Evolutionary conservation across 1,284 basidiomycete species (phyloP), one percentile per base, ranked within the genome.

Genomic region (Tilletia walkeri): DNA sequence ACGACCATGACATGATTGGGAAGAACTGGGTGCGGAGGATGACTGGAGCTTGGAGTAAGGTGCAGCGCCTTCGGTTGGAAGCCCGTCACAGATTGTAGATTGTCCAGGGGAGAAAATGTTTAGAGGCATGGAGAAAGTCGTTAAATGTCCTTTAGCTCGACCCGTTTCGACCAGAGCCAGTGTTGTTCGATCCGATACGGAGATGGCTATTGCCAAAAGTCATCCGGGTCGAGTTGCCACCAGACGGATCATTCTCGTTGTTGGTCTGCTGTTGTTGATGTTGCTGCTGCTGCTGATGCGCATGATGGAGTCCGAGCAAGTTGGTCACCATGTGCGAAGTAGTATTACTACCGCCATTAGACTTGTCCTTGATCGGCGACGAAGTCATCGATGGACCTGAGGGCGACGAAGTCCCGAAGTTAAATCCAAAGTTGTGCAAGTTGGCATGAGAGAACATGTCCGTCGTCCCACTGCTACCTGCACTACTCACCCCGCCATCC

Each of bases 361-460:
- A 18, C 59, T 63, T 63, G 14, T 63, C 59, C 59, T 63, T 63
- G 36, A 34, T 36, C 59, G 59, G 12, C 54, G 24, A 56, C 6
- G 41, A 45, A 45, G 41, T 45, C 41, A 45, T 45, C 41, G 41
- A 45, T 6, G 50, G 34, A 4, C 59, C 30, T 16, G 59, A 38
- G 5, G 59, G 59, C 12, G 59, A 63, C 38, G 59, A 63, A 16
- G 38, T 38, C 34, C 30, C 10, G 59, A 63, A 63, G 59, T 10
- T 7, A 36, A 63, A 63, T 3, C 59, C 59, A 41, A 38, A 63
- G 34, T 61, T 61, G 56, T 61, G 56, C 56, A 61, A 34, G 56
- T 36, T 61, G 24, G 56, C 56, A 14, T 61, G 56, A 34, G 56
- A 61, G 56, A 61, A 61, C 24, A 61, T n/a, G 56, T 61, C 56